Percentiles rank a stretch among this genome's conserved stretches.
These are phyloP conservation scores for Kentomonas sorsogonicus DNA, from an alignment of 208 protist species.

Conservation along the genomic window DNA sequence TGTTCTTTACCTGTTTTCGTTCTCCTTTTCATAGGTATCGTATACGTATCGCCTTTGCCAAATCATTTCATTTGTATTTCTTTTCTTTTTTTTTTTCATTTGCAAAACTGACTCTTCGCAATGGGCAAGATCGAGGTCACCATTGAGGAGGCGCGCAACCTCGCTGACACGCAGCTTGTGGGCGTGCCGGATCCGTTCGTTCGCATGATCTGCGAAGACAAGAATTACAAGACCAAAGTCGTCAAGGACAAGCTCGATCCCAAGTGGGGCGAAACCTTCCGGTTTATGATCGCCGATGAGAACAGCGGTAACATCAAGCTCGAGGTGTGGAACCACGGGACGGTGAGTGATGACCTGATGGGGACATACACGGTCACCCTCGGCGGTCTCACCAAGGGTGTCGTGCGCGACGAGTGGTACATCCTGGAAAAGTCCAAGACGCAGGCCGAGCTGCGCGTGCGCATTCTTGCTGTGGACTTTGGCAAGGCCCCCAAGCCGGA, in stretches of 20 bases:
- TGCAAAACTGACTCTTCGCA: no score
- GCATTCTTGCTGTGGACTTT: conserved; percentile 68
- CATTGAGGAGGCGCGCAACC: conserved; percentile 55
- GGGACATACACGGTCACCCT: conserved; percentile 57
- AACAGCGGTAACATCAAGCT: conserved; percentile 37
- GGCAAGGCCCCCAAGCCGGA: conserved; percentile 24
- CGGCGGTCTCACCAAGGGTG: conserved; percentile 37
- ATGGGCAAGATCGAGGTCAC: conserved; percentile 73
- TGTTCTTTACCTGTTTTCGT: no score
- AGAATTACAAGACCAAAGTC: conserved; percentile 62
- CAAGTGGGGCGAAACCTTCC: conserved; percentile 64
- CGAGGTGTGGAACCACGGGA: conserved; percentile 63
- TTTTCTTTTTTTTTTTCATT: no score
- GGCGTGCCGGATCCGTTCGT: conserved; percentile 61
- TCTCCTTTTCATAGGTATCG: no score
- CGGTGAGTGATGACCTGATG: conserved; percentile 52
- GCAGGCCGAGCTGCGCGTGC: conserved; percentile 54
- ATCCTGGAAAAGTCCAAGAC: conserved; percentile 48
- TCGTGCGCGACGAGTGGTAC: conserved; percentile 67
- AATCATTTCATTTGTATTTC: no score
- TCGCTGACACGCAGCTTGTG: conserved; percentile 33
- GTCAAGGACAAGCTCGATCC: conserved; percentile 44
- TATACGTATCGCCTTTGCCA: no score
- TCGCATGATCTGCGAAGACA: conserved; percentile 35
- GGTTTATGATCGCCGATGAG: conserved; percentile 62